Base-by-base conservation (phyloP, 2,329 filamentous ascomycete species). In the Lachnellula suecica region DNA sequence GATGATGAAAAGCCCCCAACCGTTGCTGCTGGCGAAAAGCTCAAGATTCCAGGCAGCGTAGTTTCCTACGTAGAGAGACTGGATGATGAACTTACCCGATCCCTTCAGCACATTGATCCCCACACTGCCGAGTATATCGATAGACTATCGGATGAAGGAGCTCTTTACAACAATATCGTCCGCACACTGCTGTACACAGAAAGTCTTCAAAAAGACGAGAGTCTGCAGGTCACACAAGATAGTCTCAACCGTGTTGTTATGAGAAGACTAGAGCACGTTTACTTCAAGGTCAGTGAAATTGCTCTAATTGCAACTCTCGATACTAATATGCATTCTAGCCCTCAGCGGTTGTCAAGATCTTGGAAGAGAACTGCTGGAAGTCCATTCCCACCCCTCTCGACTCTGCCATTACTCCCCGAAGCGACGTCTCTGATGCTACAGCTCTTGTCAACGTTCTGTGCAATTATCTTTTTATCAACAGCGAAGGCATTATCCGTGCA, bases 121-220 rank as follows among this genome's bases (percentile, higher is more conserved):
- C 94, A 99, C 75, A 99, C 94, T 37, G 94, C 94, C 25, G 94
- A 99, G 75, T 99, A 99, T 70, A 96, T 99, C 57, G 94, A 99
- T 70, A 85, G 95, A 53, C 77, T 99, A 54, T 88, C 89, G 50
- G 94, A 99, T 66, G 94, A 99, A 77, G 88, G 87, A 58, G 78
- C 87, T 44, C 79, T 99, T 47, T 99, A 99, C 79, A 91, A 90
- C 73, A 88, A 91, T 73, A 89, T 99, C 70, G 87, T 97, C 70
- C 89, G 91, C 59, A 85, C 88, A 43, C 81, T 91, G 66, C 80
- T 96, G 54, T 99, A 99, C 75, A 88, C 92, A 57, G 94, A 99
- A 77, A 79, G 78, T 57, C 78, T 97, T 50, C 82, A 82, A 69
- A 85, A 88, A 71, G 84, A 88, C 57, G 70, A 79, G 42, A 78